These are phyloP conservation scores for Sphaerosporella brunnea DNA, from an alignment of 495 filamentous ascomycete genomes.

Conservation along the genomic window DNA sequence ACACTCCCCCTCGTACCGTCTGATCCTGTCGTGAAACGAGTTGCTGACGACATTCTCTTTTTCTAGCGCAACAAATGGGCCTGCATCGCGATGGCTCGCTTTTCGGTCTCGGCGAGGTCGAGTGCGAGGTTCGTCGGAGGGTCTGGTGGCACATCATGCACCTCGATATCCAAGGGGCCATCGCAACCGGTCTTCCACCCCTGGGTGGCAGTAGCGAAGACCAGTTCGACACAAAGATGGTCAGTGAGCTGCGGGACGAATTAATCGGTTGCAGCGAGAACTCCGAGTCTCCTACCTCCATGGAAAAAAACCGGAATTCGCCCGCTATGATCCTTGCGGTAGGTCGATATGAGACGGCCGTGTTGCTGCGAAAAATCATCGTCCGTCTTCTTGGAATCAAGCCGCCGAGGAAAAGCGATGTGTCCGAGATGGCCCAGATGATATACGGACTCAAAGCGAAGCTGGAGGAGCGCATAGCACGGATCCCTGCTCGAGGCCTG, in stretches of 20 bases:
- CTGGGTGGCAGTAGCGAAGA: conserved; percentile 21
- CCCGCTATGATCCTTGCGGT: conserved; percentile 23
- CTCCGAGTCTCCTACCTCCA: not conserved
- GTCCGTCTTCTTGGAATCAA: conserved; percentile 16
- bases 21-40: not conserved
- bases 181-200: conserved; percentile 23
- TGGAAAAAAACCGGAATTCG: conserved; percentile 6
- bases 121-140: conserved; percentile 50
- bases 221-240: conserved; percentile 22
- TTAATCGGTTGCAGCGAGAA: conserved; percentile 13
- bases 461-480: conserved; percentile 19
- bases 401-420: conserved; percentile 12
- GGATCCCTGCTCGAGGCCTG: conserved; percentile 22
- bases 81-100: conserved; percentile 51
- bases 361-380: conserved; percentile 16
- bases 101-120: conserved; percentile 45
- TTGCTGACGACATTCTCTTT: no score
- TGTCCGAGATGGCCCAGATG: conserved; percentile 20
- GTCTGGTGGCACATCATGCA: conserved; percentile 61
- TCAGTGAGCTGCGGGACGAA: conserved; percentile 18
- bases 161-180: conserved; percentile 35
- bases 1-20: not conserved
- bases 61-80: conserved; percentile 59
- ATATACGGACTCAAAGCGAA: conserved; percentile 20
- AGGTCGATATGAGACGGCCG: conserved; percentile 18